Conservation (phyloP, 2,329 filamentous ascomycete species). For the Penicillium freii region DNA sequence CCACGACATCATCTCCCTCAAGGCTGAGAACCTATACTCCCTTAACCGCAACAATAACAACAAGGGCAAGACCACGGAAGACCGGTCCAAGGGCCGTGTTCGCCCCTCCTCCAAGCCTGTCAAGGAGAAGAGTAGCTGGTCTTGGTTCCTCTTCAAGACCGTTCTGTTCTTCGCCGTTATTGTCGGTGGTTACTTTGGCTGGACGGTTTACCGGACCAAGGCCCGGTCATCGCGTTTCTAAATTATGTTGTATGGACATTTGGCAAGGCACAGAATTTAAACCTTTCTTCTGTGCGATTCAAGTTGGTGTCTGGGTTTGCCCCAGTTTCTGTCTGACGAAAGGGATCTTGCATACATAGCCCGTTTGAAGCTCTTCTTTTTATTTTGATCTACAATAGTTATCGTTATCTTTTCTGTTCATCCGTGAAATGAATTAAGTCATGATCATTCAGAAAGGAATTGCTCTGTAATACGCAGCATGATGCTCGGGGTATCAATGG, state of each 20-base stretch:
- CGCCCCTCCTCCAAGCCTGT: slow-evolving; percentile 15
- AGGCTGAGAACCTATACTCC: slow-evolving; percentile 79
- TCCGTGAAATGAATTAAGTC: slow-evolving; percentile 23
- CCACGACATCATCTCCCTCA: slow-evolving; percentile 89
- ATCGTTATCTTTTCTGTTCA: slow-evolving; percentile 7
- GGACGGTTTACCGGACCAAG: slow-evolving; percentile 71
- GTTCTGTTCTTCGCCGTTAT: slow-evolving; percentile 69
- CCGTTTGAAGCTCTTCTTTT: slow-evolving; percentile 13
- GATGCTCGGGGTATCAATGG: slow-evolving; percentile 14
- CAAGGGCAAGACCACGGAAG: slow-evolving; percentile 27
- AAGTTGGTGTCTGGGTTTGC: slow-evolving; percentile 21
- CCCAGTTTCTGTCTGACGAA: slow-evolving; percentile 16
- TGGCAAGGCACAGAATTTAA: slow-evolving; percentile 10
- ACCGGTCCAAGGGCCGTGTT: slow-evolving; percentile 24
- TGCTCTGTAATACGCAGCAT: neutral
- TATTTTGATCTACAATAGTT: slow-evolving; percentile 13
- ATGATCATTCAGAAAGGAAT: slow-evolving; percentile 14
- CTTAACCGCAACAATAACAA: slow-evolving; percentile 42
- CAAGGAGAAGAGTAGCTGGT: slow-evolving; percentile 54
- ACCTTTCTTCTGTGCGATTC: slow-evolving; percentile 11
- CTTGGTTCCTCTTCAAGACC: slow-evolving; percentile 77
- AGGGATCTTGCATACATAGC: slow-evolving; percentile 26
- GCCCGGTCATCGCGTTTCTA: slow-evolving; percentile 49
- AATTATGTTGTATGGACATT: slow-evolving; percentile 6
- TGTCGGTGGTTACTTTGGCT: slow-evolving; percentile 79